phyloP scores from a whole-genome alignment of 2,329 filamentous ascomycete species.

The Sclerotinia glacialis region DNA sequence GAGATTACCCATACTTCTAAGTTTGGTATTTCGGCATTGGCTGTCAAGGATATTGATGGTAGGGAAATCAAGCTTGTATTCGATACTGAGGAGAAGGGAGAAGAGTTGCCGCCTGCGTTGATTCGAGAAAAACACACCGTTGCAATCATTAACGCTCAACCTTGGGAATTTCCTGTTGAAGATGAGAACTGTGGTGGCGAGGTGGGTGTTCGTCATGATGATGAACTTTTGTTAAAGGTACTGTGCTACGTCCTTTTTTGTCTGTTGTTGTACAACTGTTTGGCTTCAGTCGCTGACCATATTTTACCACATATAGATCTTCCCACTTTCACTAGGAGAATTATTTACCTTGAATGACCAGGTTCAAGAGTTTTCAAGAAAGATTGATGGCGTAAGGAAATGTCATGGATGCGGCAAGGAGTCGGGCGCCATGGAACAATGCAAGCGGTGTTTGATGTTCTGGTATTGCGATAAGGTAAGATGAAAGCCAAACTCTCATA shows the following conservation, averaged over 20 bases:
- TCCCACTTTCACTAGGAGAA: constrained; percentile 27
- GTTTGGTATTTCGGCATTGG: constrained; percentile 33
- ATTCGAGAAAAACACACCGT: constrained; percentile 28
- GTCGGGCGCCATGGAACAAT: constrained; percentile 27
- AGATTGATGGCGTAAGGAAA: constrained; percentile 28
- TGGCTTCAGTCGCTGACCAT: background rate
- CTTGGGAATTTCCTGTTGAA: constrained; percentile 21
- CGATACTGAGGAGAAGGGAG: constrained; percentile 34
- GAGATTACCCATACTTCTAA: constrained; percentile 28
- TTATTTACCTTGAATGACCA: constrained; percentile 28
- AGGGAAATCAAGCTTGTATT: constrained; percentile 35
- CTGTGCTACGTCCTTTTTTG: background rate
- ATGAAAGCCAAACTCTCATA: background rate
- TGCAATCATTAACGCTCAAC: constrained; percentile 30
- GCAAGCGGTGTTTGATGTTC: constrained; percentile 31
- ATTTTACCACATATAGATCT: constrained; percentile 24
- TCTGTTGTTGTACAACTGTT: background rate
- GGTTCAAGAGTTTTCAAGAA: constrained; percentile 31
- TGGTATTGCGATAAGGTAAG: constrained; percentile 37
- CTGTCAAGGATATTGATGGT: constrained; percentile 34
- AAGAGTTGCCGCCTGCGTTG: constrained; percentile 31
- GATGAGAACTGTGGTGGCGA: background rate
- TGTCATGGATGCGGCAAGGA: constrained; percentile 31
- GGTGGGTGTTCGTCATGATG: constrained; percentile 28
- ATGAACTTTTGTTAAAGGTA: constrained; percentile 30